phyloP scores from a whole-genome alignment of 140 eudicot species.

The Bidens hawaiensis region DNA sequence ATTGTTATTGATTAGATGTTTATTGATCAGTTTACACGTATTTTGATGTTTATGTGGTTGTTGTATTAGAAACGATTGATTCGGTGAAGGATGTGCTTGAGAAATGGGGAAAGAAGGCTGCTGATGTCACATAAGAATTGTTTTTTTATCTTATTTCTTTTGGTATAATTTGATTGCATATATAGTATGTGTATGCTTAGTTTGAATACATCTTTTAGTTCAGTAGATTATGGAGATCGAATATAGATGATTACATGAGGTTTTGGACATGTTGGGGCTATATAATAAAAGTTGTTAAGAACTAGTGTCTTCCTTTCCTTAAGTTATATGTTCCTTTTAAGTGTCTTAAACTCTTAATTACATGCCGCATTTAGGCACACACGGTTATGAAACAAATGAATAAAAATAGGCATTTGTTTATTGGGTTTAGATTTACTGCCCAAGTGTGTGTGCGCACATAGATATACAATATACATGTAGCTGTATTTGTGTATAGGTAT shows the following conservation, averaged over 20 bases:
- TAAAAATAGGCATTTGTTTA: not conserved
- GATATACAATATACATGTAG: too few species aligned
- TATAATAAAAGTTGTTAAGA: not conserved
- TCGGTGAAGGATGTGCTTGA: constrained; percentile 73
- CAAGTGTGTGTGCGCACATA: not conserved
- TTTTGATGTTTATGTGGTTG: not conserved
- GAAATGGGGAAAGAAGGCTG: too few species aligned
- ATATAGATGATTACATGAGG: not conserved
- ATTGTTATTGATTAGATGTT: too few species aligned
- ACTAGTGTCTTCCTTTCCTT: not conserved
- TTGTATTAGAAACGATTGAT: constrained; percentile 60
- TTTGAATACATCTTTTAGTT: not conserved
- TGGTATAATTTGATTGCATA: not conserved
- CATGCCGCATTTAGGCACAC: not conserved
- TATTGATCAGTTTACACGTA: too few species aligned
- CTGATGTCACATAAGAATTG: constrained; percentile 36
- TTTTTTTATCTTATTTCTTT: not conserved
- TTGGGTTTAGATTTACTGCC: not conserved
- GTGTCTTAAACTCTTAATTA: not conserved
- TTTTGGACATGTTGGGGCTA: not conserved
- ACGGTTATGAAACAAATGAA: not conserved
- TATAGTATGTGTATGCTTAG: not conserved
- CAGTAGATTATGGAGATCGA: not conserved
- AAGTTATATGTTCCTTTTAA: not conserved
- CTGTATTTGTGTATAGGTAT: too few species aligned